These are phyloP conservation scores for Cyberlindnera mycetangii DNA, from an alignment of 805 yeast genomes.

Conservation along the genomic window DNA sequence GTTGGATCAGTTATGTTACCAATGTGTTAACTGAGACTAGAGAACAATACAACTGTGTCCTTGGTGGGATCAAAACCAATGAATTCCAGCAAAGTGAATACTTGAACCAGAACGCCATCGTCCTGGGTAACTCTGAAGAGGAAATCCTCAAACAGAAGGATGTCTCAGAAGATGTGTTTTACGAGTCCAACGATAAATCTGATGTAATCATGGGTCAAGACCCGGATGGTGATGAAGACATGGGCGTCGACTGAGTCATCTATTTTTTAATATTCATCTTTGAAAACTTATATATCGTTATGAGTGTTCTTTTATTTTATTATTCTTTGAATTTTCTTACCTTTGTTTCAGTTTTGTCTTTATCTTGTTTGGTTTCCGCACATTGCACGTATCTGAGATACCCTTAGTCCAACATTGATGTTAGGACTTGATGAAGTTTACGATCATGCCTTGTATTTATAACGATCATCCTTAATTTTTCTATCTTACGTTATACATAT, in stretches of 20 bases:
- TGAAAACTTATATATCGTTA: background rate
- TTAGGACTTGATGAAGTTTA: conserved; percentile 6
- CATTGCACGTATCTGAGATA: background rate
- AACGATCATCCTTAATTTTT: conserved; percentile 2
- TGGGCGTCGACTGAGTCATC: conserved; percentile 10
- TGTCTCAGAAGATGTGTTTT: conserved; percentile 10
- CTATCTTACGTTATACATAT: background rate
- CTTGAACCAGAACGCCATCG: conserved; percentile 24
- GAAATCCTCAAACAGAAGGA: conserved; percentile 24
- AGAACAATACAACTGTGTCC: conserved; percentile 81
- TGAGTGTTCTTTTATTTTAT: background rate
- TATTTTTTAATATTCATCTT: background rate
- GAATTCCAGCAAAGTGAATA: conserved; percentile 26
- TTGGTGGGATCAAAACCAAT: conserved; percentile 55
- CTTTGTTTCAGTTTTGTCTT: background rate
- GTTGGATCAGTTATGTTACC: conserved; percentile 74
- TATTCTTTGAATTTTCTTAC: background rate
- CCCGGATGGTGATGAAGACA: conserved; percentile 12
- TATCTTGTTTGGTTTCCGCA: background rate
- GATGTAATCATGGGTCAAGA: conserved; percentile 1
- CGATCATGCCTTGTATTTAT: conserved; percentile 11
- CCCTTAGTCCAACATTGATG: background rate
- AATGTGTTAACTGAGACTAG: conserved; percentile 75
- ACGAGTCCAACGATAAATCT: conserved; percentile 1
- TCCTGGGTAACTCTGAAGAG: conserved; percentile 29